Evolutionary conservation across 192 early-diverging fungal species (phyloP).

Genomic region (Backusella luteola): DNA sequence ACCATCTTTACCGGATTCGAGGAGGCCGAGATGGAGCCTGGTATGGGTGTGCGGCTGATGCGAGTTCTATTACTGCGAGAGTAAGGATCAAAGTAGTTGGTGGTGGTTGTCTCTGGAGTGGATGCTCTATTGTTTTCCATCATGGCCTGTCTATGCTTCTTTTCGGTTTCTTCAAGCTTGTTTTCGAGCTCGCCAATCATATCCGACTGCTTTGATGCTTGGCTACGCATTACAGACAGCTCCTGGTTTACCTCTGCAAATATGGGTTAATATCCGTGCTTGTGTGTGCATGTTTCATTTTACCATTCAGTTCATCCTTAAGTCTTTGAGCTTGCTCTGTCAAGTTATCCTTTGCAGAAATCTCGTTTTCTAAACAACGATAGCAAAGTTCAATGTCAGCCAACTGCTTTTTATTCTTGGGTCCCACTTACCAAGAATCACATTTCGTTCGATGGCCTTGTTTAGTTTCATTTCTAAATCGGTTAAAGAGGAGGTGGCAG

Average conservation of each 20-base stretch:
- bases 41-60: constrained; percentile 19
- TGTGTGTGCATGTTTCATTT: neutral
- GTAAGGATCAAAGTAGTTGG: constrained; percentile 27
- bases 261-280: neutral
- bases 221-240: constrained; percentile 50
- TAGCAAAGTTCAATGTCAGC: neutral
- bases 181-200: constrained; percentile 23
- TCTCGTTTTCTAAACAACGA: constrained; percentile 48
- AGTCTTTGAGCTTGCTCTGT: constrained; percentile 73
- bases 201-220: constrained; percentile 21
- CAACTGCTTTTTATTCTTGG: neutral
- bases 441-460: constrained; percentile 67
- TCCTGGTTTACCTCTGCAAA: constrained; percentile 51
- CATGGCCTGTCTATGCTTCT: constrained; percentile 22
- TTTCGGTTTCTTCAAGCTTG: constrained; percentile 26
- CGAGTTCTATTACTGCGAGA: constrained; percentile 18
- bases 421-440: constrained; percentile 43
- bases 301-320: constrained; percentile 72
- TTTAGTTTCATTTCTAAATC: constrained; percentile 73
- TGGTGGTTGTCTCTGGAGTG: constrained; percentile 14
- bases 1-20: constrained; percentile 66
- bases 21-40: constrained; percentile 22
- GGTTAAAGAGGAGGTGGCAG: constrained; percentile 62
- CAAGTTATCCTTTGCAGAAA: constrained; percentile 63
- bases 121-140: constrained; percentile 20